Conservation (phyloP, 2,329 filamentous ascomycete genomes). For the Plectosphaerella sp. region DNA sequence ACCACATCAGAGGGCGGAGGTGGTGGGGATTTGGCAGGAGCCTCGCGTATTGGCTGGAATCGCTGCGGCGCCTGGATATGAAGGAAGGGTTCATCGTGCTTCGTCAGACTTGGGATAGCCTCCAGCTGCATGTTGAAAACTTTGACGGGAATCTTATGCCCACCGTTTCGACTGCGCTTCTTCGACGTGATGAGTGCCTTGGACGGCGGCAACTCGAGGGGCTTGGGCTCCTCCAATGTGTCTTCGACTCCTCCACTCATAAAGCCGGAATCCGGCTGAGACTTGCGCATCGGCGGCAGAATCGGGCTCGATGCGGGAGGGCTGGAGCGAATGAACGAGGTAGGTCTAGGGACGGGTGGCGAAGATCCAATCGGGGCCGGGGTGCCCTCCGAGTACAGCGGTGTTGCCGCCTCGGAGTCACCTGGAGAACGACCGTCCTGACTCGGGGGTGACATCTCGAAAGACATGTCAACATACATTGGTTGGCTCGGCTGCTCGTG, state of each 20-base stretch:
- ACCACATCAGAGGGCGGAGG: background rate
- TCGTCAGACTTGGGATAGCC: slow-evolving; percentile 3
- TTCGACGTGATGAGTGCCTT: background rate
- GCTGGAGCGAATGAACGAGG: slow-evolving; percentile 50
- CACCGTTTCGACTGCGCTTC: slow-evolving; percentile 21
- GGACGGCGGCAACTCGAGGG: slow-evolving; percentile 22
- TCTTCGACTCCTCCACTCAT: slow-evolving; percentile 76
- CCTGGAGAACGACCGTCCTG: slow-evolving; percentile 49
- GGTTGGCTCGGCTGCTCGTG: slow-evolving; percentile 25
- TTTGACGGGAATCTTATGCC: slow-evolving; percentile 32
- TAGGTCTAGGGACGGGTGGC: slow-evolving; percentile 70
- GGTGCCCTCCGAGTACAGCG: slow-evolving; percentile 57
- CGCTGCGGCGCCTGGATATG: slow-evolving; percentile 1
- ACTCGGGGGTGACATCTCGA: slow-evolving; percentile 41
- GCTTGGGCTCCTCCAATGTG: slow-evolving; percentile 54
- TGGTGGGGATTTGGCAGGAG: background rate
- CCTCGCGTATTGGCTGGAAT: background rate
- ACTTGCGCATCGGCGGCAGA: slow-evolving; percentile 61
- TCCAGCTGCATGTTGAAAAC: slow-evolving; percentile 25
- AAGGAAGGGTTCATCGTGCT: background rate
- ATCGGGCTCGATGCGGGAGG: slow-evolving; percentile 77
- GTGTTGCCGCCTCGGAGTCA: slow-evolving; percentile 48
- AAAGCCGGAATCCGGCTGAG: slow-evolving; percentile 72
- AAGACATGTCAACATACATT: slow-evolving; percentile 33
- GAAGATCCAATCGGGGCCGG: slow-evolving; percentile 85